Evolutionary conservation across 345 rosid genomes (phyloP), one percentile per base, ranked within the genome.

Genomic region (Euphorbia lathyris): DNA sequence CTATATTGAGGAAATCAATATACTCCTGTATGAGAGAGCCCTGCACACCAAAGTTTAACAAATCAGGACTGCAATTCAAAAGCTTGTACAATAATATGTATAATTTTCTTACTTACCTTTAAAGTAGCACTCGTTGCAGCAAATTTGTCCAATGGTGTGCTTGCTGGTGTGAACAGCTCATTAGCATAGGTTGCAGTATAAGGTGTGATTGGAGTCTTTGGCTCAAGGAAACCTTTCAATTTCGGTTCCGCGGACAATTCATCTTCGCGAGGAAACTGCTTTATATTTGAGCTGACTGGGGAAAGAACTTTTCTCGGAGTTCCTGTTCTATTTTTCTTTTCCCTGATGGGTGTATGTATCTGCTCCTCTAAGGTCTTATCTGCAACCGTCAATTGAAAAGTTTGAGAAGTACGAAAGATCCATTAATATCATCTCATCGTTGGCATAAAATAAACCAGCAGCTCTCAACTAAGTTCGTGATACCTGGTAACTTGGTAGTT

Each of bases 221-320:
- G 79, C 76, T 86, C 88, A 61, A 55, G 42, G 16, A 60, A 29
- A 38, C 17, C 47, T 3, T 66, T n/a, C 43, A 66, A 66, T 9
- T 26, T 69, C 25, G 69, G 77, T 13, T 30, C 74, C 7, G 71
- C 14, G n/a, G 34, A 48, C 47, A 67, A 52, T 34, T 11, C 58
- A 23, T 81, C 80, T 58, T 72, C 77, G 10, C 7, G 59, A 53
- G 51, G 42, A 19, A 68, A 68, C 76, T 61, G 71, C 56, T 78
- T 78, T 57, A 68, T 52, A 64, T 87, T 85, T 29, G 77, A 36
- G 76, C 83, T 77, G 57, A 91, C 72, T 2, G 89, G 88, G 66
- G 97, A 84, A 27, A 91, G 86, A 42, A 82, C 92, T 67, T 79
- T 82, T 63, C 95, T 81, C 27, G 92, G 90, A 82, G 79, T 85